These are phyloP conservation scores for Terana coerulea DNA, from an alignment of 768 basidiomycete species.

Conservation along the genomic window DNA sequence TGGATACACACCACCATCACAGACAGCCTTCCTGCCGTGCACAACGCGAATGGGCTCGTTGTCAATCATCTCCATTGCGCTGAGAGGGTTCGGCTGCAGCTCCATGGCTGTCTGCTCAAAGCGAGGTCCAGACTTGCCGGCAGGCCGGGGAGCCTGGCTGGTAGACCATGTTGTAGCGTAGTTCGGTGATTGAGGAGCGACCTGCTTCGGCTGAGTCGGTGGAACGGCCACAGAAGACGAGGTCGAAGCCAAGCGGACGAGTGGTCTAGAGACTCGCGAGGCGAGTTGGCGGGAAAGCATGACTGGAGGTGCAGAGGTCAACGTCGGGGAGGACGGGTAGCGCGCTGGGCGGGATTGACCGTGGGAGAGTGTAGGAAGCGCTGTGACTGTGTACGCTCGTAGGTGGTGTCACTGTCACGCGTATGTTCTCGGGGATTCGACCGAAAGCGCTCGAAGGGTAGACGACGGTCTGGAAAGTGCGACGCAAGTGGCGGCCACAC, in stretches of 20 bases:
- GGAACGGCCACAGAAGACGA: constrained; percentile 17
- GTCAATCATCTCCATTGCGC: constrained; percentile 87
- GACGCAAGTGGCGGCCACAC: background rate
- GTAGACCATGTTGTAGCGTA: constrained; percentile 80
- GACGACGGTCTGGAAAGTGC: background rate
- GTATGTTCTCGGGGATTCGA: background rate
- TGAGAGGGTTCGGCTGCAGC: constrained; percentile 83
- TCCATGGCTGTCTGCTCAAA: constrained; percentile 92
- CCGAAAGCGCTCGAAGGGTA: background rate
- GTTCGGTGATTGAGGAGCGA: constrained; percentile 76
- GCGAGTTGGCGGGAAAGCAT: constrained; percentile 27
- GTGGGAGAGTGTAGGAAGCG: constrained; percentile 17
- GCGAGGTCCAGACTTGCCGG: constrained; percentile 59
- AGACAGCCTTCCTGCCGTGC: constrained; percentile 79
- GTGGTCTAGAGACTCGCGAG: constrained; percentile 24
- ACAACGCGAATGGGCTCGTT: constrained; percentile 85
- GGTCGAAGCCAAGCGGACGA: constrained; percentile 26
- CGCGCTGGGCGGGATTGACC: constrained; percentile 7
- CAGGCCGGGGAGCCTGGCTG: constrained; percentile 69
- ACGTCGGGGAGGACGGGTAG: constrained; percentile 2
- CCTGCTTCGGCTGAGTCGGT: constrained; percentile 16
- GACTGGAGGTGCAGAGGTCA: constrained; percentile 5
- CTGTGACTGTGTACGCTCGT: too few species aligned
- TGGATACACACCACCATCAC: constrained; percentile 80
- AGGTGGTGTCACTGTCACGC: too few species aligned